Evolutionary conservation across 768 basidiomycete species (phyloP).

Genomic region (Naematelia aurantialba): DNA sequence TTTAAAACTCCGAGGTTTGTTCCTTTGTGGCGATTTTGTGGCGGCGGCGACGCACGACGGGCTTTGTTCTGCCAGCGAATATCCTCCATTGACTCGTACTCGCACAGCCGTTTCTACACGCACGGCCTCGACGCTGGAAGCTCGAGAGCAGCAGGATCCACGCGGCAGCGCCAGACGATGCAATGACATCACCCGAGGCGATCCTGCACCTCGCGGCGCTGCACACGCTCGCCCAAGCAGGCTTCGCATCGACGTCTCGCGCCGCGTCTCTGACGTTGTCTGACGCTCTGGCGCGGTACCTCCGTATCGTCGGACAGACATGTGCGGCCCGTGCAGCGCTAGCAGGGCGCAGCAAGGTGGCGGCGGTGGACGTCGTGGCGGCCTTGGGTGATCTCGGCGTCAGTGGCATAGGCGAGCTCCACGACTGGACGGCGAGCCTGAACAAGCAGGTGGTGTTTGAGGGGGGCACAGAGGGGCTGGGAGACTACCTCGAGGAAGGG

Average conservation of each 20-base stretch:
- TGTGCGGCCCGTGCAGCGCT: slow-evolving; percentile 29
- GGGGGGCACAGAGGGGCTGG: slow-evolving; percentile 17
- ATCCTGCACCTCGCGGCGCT: slow-evolving; percentile 39
- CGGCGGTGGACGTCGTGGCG: slow-evolving; percentile 32
- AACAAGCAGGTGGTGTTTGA: slow-evolving; percentile 16
- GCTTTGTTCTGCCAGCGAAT: no score
- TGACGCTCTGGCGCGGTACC: slow-evolving; percentile 23
- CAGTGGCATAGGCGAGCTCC: slow-evolving; percentile 21
- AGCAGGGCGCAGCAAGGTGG: slow-evolving; percentile 34
- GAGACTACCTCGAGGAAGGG: slow-evolving; percentile 29
- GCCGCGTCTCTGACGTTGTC: slow-evolving; percentile 38
- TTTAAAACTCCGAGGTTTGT: slow-evolving; percentile 1
- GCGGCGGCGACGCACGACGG: background rate
- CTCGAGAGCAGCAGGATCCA: no score
- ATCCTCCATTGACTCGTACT: no score
- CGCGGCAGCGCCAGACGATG: no score
- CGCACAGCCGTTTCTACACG: no score
- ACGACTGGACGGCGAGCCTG: slow-evolving; percentile 20
- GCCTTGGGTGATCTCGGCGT: slow-evolving; percentile 33
- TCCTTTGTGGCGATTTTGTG: slow-evolving; percentile 1
- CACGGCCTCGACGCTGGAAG: no score
- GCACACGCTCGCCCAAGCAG: slow-evolving; percentile 31
- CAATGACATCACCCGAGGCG: slow-evolving; percentile 31
- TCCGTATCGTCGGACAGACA: slow-evolving; percentile 27
- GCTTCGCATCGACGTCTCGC: slow-evolving; percentile 39